Evolutionary conservation across 1,284 basidiomycete genomes (phyloP).

Genomic region (Amylostereum areolatum): DNA sequence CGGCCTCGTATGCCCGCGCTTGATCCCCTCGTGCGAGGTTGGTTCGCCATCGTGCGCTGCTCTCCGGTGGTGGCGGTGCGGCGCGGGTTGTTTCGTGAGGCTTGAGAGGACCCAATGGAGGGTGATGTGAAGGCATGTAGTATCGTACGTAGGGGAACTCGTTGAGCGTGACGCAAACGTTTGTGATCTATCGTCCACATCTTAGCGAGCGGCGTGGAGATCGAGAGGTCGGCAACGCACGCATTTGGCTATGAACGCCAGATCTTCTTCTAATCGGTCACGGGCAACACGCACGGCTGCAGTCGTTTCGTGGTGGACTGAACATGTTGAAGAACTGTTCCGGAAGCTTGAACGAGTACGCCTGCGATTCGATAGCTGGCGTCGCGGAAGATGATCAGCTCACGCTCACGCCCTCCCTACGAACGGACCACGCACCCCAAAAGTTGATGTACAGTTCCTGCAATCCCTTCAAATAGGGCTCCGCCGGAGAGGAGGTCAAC

Average conservation of each 20-base stretch:
- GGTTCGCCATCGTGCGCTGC: slow-evolving; percentile 62
- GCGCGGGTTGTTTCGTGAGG: slow-evolving; percentile 54
- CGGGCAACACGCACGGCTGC: slow-evolving; percentile 55
- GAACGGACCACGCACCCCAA: slow-evolving; percentile 58
- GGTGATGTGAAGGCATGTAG: slow-evolving; percentile 81
- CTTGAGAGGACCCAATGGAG: slow-evolving; percentile 81
- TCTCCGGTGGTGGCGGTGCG: slow-evolving; percentile 57
- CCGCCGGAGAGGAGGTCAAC: slow-evolving; percentile 66
- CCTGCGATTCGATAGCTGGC: slow-evolving; percentile 76
- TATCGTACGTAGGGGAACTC: slow-evolving; percentile 96
- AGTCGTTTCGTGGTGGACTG: slow-evolving; percentile 70
- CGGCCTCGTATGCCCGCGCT: slow-evolving; percentile 58
- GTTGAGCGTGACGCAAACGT: slow-evolving; percentile 86
- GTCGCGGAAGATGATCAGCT: slow-evolving; percentile 11
- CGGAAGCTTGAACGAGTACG: slow-evolving; percentile 75
- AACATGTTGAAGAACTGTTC: slow-evolving; percentile 83
- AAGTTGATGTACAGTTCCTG: slow-evolving; percentile 89
- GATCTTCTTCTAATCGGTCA: slow-evolving; percentile 75
- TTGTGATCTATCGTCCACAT: slow-evolving; percentile 66
- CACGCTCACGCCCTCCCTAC: too few relatives aligned
- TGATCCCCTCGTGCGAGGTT: slow-evolving; percentile 64
- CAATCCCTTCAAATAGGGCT: slow-evolving; percentile 63
- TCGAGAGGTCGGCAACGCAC: slow-evolving; percentile 30
- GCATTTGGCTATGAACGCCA: slow-evolving; percentile 67
- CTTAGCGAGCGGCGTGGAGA: slow-evolving; percentile 8